Evolutionary conservation across 306 rosid species (phyloP).

Genomic region (Quercus mongolica): DNA sequence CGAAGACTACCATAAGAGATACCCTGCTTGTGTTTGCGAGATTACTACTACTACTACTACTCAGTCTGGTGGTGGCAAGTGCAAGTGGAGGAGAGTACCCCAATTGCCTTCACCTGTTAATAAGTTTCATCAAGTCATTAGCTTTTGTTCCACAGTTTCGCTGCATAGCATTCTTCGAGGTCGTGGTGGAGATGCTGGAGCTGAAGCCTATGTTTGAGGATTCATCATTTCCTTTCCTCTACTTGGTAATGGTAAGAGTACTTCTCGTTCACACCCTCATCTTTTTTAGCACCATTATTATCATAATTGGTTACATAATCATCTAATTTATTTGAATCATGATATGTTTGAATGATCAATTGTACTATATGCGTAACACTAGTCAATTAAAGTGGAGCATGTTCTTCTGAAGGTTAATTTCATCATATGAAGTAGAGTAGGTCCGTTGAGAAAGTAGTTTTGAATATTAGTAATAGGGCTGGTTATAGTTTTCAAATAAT

Average conservation of each 20-base stretch:
- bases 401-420: background rate
- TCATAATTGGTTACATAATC: background rate
- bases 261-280: background rate
- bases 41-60: constrained; percentile 24
- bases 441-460: background rate
- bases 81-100: constrained; percentile 71
- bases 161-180: constrained; percentile 40
- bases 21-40: constrained; percentile 83
- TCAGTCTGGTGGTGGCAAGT: constrained; percentile 25
- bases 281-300: background rate
- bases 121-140: constrained; percentile 67
- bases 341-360: background rate
- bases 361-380: background rate
- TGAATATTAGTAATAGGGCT: background rate
- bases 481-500: background rate
- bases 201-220: constrained; percentile 17
- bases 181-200: constrained; percentile 17
- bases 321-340: background rate
- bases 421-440: background rate
- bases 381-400: background rate
- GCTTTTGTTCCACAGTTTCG: constrained; percentile 71
- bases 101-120: constrained; percentile 65
- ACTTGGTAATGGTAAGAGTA: constrained; percentile 23
- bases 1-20: constrained; percentile 64
- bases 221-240: constrained; percentile 5